Evolutionary conservation across 768 basidiomycete species (phyloP), one percentile per base, ranked within the genome.

Genomic region (Termitomyces sp.): DNA sequence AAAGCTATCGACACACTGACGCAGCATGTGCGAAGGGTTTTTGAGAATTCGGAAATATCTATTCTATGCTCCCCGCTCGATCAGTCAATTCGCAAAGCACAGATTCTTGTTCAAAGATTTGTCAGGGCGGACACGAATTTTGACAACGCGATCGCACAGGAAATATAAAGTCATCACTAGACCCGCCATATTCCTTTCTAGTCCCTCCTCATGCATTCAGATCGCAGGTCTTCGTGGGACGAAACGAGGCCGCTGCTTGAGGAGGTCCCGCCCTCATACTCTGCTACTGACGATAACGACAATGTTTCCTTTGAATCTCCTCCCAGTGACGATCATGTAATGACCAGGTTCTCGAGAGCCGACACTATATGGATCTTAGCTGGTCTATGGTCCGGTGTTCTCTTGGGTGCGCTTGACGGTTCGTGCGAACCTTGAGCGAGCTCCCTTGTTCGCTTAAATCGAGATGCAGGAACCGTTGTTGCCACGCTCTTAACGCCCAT

Each of bases 341-440:
- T 73, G 56, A 79, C 76, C 68, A 72, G 77, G 56, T 73, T 80
- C 57, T 81, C 85, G 41, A 73, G 66, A 43, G 49, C 61, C n/a
- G 82, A 89, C 59, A 76, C 82, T 58, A 70, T 71, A 52, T 90
- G 88, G 88, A 84, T 91, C 57, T 76, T 93, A 49, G 76, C 81
- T 40, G 90, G 85, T 10, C 72, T 93, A 51, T 93, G 90, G 90
- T 87, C 85, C 60, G 87, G 85, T 38, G 88, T 93, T 20, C 84
- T 94, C 64, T 74, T 94, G 52, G 89, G 88, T 63, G 90, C 92
- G 40, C 79, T 94, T 63, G 91, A 94, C 67, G 91, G 91, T 88
- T 67, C 54, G 76, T 68, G 44, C 40, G 54, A 54, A 63, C 51
- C 52, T 42, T 44, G 29, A 45, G 43, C 47, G 38, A 42, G 46